Conservation (phyloP, 164 flowering plant genomes). For the Houttuynia cordata region DNA sequence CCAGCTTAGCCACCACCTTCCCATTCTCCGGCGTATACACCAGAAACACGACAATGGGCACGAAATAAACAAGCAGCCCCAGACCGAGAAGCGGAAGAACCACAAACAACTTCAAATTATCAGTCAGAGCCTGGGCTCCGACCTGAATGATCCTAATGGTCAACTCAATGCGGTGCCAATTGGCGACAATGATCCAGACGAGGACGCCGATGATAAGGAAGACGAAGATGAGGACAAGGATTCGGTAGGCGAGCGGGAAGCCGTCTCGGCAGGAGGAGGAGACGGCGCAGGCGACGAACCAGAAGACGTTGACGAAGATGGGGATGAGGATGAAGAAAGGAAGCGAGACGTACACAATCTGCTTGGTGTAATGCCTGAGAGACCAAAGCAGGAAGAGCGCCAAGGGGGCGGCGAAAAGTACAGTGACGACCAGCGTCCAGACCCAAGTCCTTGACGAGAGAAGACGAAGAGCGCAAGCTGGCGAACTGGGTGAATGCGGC, state of each 20-base stretch:
- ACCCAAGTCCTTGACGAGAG: slow-evolving; percentile 34
- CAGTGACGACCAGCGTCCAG: slow-evolving; percentile 72
- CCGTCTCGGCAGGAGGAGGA: slow-evolving; percentile 45
- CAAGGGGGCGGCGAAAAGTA: slow-evolving; percentile 55
- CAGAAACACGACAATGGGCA: slow-evolving; percentile 77
- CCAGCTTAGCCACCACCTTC: slow-evolving; percentile 36
- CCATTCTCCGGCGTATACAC: slow-evolving; percentile 74
- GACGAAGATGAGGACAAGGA: slow-evolving; percentile 55
- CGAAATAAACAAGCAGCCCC: slow-evolving; percentile 46
- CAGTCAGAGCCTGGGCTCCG: slow-evolving; percentile 60
- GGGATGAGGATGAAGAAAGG: slow-evolving; percentile 32
- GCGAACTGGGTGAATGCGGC: not conserved
- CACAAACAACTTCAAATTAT: slow-evolving; percentile 56
- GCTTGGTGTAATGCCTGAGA: slow-evolving; percentile 74
- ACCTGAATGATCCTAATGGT: slow-evolving; percentile 58
- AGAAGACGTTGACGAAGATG: slow-evolving; percentile 55
- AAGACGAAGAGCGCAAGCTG: slow-evolving; percentile 6
- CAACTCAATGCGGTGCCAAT: slow-evolving; percentile 78
- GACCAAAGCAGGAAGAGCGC: slow-evolving; percentile 37
- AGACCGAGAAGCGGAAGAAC: slow-evolving; percentile 56
- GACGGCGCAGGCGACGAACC: slow-evolving; percentile 88
- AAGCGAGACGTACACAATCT: slow-evolving; percentile 47
- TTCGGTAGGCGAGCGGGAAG: slow-evolving; percentile 58
- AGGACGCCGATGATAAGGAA: slow-evolving; percentile 59
- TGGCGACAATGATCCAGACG: slow-evolving; percentile 66